Evolutionary conservation across 2,329 filamentous ascomycete genomes (phyloP).

Genomic region (Botrytis cinerea): DNA sequence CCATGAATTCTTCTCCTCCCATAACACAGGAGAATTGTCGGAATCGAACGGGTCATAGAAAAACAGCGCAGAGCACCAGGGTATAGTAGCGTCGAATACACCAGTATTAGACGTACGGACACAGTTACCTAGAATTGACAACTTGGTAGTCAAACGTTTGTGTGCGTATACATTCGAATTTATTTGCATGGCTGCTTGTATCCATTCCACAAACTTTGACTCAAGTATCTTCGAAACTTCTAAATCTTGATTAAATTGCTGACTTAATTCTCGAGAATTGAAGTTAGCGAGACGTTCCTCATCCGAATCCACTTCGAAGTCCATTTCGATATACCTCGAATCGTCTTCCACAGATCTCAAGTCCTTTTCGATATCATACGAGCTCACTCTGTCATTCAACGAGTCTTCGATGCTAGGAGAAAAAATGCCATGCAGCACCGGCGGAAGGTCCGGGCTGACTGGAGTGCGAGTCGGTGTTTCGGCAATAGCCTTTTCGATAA

Average conservation of each 20-base stretch:
- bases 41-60: neutral
- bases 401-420: slow-evolving; percentile 1
- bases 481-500: neutral
- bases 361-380: neutral
- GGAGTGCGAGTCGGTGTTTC: slow-evolving; percentile 1
- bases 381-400: neutral
- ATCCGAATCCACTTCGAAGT: slow-evolving; percentile 12
- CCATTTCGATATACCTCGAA: slow-evolving; percentile 1
- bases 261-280: slow-evolving; percentile 15
- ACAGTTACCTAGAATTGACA: neutral
- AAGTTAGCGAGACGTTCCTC: slow-evolving; percentile 12
- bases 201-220: neutral
- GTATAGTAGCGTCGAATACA: neutral
- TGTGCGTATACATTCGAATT: neutral
- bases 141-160: neutral
- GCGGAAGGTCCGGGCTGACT: neutral
- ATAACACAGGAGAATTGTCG: neutral
- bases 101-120: neutral
- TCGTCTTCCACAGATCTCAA: neutral
- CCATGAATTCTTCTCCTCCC: neutral
- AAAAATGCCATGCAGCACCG: neutral
- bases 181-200: neutral
- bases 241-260: slow-evolving; percentile 1
- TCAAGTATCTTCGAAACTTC: neutral
- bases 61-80: neutral